Evolutionary conservation across 805 yeast species (phyloP).

Genomic region (Candida schatavii): DNA sequence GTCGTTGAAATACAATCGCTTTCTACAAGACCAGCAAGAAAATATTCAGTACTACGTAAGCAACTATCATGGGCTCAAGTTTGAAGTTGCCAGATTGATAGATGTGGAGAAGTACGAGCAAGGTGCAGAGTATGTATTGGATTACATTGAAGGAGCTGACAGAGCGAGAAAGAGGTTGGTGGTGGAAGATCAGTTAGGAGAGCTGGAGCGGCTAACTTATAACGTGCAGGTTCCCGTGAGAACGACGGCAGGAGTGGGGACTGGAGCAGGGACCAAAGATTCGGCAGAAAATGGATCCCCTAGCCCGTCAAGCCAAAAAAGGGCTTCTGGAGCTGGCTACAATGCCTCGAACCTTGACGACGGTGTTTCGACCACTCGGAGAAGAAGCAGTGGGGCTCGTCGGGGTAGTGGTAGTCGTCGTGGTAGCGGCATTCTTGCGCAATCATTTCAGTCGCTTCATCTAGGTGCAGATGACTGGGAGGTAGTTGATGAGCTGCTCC

Average conservation of each 20-base stretch:
- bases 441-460: not conserved
- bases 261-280: too few species aligned
- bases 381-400: constrained; percentile 9
- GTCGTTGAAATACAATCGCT: constrained; percentile 47
- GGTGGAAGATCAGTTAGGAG: constrained; percentile 48
- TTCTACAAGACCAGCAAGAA: constrained; percentile 64
- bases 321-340: not conserved
- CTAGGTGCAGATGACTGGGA: constrained; percentile 1
- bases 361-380: too few species aligned
- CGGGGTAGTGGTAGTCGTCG: constrained; percentile 5
- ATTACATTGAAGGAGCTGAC: constrained; percentile 66
- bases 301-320: not conserved
- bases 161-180: constrained; percentile 63
- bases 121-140: constrained; percentile 46
- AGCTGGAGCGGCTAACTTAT: constrained; percentile 42
- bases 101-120: constrained; percentile 14
- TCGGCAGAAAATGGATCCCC: not conserved
- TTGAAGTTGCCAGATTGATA: constrained; percentile 38
- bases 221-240: constrained; percentile 37
- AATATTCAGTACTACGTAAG: constrained; percentile 48
- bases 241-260: not conserved
- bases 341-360: not conserved
- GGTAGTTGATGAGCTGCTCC: constrained; percentile 17
- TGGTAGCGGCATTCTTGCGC: not conserved
- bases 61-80: constrained; percentile 46